phyloP scores from a whole-genome alignment of 2,329 filamentous ascomycete genomes.

The Curvularia lunata region DNA sequence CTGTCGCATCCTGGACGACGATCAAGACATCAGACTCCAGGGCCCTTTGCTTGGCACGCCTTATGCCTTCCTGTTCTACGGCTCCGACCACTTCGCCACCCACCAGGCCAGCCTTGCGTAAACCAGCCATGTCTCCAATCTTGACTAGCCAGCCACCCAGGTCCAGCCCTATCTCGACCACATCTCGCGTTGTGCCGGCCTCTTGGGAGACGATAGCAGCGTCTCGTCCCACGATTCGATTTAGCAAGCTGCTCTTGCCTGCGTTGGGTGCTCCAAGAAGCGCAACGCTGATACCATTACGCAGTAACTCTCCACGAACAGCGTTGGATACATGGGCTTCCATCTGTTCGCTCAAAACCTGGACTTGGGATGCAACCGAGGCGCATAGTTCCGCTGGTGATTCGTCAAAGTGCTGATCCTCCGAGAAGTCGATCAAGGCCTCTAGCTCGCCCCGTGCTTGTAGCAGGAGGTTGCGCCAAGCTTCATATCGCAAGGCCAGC shows the following conservation, averaged over 20 bases:
- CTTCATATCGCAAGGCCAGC: conserved; percentile 78
- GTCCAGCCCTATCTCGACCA: conserved; percentile 90
- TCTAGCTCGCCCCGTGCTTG: conserved; percentile 89
- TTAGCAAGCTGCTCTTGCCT: conserved; percentile 93
- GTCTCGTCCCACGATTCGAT: conserved; percentile 85
- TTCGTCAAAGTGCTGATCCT: conserved; percentile 97
- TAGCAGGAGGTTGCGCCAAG: conserved; percentile 78
- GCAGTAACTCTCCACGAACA: conserved; percentile 79
- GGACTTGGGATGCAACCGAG: conserved; percentile 72
- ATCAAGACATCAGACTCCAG: conserved; percentile 84
- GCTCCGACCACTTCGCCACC: conserved; percentile 62
- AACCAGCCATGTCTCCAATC: conserved; percentile 93
- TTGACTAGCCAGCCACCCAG: conserved; percentile 88
- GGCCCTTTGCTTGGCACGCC: conserved; percentile 80
- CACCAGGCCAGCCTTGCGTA: conserved; percentile 61
- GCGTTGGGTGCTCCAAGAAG: conserved; percentile 91
- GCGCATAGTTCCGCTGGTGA: conserved; percentile 73
- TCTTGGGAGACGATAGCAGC: conserved; percentile 94
- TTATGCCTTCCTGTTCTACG: conserved; percentile 89
- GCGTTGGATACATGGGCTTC: conserved; percentile 75
- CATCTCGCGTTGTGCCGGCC: conserved; percentile 90
- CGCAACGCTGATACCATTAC: conserved; percentile 84
- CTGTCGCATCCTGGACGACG: conserved; percentile 69
- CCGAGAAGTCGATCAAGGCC: conserved; percentile 94
- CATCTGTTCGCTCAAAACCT: conserved; percentile 67